Evolutionary conservation across 1,284 basidiomycete species (phyloP).

Genomic region (Leccinum cinnamomeum): DNA sequence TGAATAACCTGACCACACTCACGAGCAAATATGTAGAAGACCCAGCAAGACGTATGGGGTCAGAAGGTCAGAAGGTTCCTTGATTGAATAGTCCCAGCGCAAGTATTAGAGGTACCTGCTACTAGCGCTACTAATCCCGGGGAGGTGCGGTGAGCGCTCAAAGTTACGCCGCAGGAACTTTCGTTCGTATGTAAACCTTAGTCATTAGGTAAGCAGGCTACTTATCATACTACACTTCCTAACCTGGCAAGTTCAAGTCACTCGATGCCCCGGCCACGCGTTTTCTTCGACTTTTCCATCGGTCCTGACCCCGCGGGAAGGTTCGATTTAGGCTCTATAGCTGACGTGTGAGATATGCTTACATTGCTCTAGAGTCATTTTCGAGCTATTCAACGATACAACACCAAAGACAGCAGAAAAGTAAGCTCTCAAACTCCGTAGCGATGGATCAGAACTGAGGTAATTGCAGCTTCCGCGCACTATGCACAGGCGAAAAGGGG

Average conservation of each 20-base stretch:
- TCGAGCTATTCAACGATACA: conserved; percentile 77
- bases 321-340: conserved; percentile 32
- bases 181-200: background rate
- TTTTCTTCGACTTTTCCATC: conserved; percentile 67
- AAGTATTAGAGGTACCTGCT: background rate
- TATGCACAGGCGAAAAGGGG: conserved; percentile 89
- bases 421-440: conserved; percentile 41
- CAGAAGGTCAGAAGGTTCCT: background rate
- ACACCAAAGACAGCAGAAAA: conserved; percentile 88
- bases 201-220: conserved; percentile 17
- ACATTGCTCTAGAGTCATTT: conserved; percentile 56
- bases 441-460: conserved; percentile 8
- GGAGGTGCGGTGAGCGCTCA: conserved; percentile 4
- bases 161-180: background rate
- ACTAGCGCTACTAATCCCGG: background rate
- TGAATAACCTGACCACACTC: conserved; percentile 5
- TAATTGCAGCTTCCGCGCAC: conserved; percentile 70
- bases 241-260: background rate
- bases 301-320: conserved; percentile 58
- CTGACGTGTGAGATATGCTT: background rate
- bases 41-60: background rate
- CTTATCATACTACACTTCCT: background rate
- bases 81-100: background rate
- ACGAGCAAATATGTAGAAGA: background rate
- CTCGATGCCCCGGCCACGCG: conserved; percentile 48